phyloP scores from a whole-genome alignment of 108 stramenopile genomes.

The Cylindrotheca closterium region DNA sequence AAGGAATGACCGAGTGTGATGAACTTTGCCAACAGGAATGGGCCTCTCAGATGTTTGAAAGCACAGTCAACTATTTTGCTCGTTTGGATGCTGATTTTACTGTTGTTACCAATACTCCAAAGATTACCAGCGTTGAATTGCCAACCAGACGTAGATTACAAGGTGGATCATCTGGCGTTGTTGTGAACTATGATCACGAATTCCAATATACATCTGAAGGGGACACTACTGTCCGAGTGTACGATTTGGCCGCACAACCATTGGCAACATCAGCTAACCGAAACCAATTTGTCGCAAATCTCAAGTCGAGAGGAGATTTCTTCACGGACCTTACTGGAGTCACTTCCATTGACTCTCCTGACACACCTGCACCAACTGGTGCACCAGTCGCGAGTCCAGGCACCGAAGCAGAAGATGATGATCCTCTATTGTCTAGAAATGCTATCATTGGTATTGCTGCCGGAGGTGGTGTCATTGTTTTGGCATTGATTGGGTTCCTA shows the following conservation, averaged over 20 bases:
- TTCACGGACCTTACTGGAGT: background rate
- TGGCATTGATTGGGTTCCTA: constrained; percentile 21
- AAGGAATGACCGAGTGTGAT: background rate
- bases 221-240: background rate
- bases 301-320: background rate
- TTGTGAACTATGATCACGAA: background rate
- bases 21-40: background rate
- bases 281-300: background rate
- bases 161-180: background rate
- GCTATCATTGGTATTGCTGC: constrained; percentile 65
- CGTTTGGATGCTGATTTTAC: background rate
- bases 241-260: background rate
- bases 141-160: background rate
- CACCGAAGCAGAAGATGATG: constrained; percentile 7
- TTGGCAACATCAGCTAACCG: background rate
- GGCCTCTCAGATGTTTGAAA: background rate
- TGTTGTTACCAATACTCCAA: background rate
- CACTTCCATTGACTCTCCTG: background rate
- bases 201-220: background rate
- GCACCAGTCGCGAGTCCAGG: constrained; percentile 7
- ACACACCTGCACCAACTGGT: background rate
- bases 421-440: constrained; percentile 8
- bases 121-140: background rate
- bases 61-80: background rate
- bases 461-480: constrained; percentile 45